Conservation (phyloP, 768 basidiomycete species). For the Scleroderma bovista region DNA sequence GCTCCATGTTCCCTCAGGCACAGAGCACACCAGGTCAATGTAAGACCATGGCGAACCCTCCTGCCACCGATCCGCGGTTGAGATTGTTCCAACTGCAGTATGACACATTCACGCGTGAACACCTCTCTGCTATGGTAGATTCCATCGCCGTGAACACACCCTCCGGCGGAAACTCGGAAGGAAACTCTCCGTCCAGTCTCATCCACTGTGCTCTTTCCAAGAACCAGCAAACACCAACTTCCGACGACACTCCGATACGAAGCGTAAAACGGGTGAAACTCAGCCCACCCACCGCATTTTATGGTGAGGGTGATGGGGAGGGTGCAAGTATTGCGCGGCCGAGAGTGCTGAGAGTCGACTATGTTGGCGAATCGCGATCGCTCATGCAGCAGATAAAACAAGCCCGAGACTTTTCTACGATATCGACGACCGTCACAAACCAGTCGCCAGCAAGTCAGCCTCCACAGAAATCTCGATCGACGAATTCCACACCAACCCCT, state of each 20-base stretch:
- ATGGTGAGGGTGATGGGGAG: slow-evolving; percentile 44
- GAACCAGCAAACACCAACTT: slow-evolving; percentile 39
- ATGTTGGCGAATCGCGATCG: slow-evolving; percentile 70
- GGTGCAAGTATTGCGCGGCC: slow-evolving; percentile 47
- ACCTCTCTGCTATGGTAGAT: slow-evolving; percentile 90
- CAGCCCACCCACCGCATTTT: slow-evolving; percentile 59
- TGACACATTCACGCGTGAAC: slow-evolving; percentile 93
- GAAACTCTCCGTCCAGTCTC: slow-evolving; percentile 41
- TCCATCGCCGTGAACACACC: slow-evolving; percentile 83
- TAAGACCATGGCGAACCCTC: slow-evolving; percentile 21
- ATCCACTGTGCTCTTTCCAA: slow-evolving; percentile 39
- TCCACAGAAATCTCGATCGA: slow-evolving; percentile 9
- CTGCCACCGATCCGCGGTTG: slow-evolving; percentile 65
- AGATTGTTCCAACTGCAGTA: slow-evolving; percentile 92
- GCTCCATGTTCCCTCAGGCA: slow-evolving; percentile 41
- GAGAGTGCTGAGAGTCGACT: slow-evolving; percentile 49
- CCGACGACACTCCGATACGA: slow-evolving; percentile 49
- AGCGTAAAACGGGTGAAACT: slow-evolving; percentile 80
- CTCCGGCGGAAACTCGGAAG: slow-evolving; percentile 47
- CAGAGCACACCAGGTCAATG: slow-evolving; percentile 50
- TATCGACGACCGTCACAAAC: slow-evolving; percentile 54
- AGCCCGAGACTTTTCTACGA: slow-evolving; percentile 71
- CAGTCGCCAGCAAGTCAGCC: slow-evolving; percentile 22
- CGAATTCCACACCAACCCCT: not conserved
- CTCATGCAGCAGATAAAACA: slow-evolving; percentile 79